Evolutionary conservation across 306 rosid species (phyloP).

Genomic region (Cyclanthera cordifolia): DNA sequence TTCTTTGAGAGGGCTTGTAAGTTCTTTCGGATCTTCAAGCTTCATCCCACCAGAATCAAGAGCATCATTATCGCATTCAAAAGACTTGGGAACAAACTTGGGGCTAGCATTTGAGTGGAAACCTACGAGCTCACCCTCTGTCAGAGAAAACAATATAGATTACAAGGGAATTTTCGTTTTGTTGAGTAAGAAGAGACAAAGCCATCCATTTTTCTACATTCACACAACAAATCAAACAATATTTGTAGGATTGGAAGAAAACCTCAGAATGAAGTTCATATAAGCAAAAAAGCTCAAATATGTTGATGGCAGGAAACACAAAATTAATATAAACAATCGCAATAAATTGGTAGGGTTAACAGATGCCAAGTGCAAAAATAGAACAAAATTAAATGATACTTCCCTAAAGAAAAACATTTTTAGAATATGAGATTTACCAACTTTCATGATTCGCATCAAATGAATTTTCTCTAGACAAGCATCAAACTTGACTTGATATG

Average conservation of each 20-base stretch:
- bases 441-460: constrained; percentile 46
- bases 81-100: constrained; percentile 28
- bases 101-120: constrained; percentile 30
- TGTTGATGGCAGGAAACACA: no score
- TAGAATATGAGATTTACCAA: constrained; percentile 36
- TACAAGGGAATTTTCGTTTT: not conserved
- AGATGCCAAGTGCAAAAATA: not conserved
- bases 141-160: constrained; percentile 5
- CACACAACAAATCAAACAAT: no score
- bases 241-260: not conserved
- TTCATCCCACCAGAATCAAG: constrained; percentile 28
- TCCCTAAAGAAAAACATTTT: not conserved
- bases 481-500: not conserved
- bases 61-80: constrained; percentile 28
- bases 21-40: constrained; percentile 26
- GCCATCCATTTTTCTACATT: no score
- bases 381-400: not conserved
- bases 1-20: constrained; percentile 16
- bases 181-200: no score
- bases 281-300: not conserved
- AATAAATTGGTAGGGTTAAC: not conserved
- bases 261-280: not conserved
- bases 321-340: not conserved
- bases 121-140: constrained; percentile 55
- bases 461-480: not conserved